Conservation (phyloP, 2,329 filamentous ascomycete genomes). For the Fonsecaea monophora region DNA sequence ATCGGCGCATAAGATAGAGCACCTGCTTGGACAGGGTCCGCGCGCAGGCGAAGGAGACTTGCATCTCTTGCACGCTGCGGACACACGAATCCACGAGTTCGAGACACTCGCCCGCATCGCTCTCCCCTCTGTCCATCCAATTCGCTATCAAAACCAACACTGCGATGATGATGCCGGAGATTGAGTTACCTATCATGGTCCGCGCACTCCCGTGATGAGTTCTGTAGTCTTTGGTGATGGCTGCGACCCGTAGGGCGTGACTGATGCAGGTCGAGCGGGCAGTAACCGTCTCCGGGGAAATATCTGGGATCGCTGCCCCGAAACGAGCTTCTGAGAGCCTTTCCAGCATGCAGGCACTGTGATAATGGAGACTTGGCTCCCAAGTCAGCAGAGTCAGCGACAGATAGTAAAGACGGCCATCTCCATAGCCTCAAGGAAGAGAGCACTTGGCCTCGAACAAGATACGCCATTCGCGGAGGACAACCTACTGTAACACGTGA, state of each 20-base stretch:
- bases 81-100: not conserved
- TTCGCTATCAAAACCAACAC: not conserved
- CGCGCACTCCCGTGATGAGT: not conserved
- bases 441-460: too few species aligned
- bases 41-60: conserved; percentile 1
- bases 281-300: not conserved
- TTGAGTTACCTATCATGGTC: not conserved
- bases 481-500: not conserved
- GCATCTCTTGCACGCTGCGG: not conserved
- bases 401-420: too few species aligned
- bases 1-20: not conserved
- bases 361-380: not conserved
- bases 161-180: not conserved
- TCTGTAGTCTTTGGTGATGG: not conserved
- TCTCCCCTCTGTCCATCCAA: not conserved
- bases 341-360: not conserved
- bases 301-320: not conserved
- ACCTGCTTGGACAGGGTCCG: not conserved
- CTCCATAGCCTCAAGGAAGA: too few species aligned
- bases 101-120: not conserved
- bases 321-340: not conserved
- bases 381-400: too few species aligned
- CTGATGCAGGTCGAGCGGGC: not conserved
- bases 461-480: too few species aligned
- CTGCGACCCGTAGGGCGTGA: not conserved